Base-by-base conservation (phyloP, 2,329 filamentous ascomycete genomes). In the Talaromyces sp. region DNA sequence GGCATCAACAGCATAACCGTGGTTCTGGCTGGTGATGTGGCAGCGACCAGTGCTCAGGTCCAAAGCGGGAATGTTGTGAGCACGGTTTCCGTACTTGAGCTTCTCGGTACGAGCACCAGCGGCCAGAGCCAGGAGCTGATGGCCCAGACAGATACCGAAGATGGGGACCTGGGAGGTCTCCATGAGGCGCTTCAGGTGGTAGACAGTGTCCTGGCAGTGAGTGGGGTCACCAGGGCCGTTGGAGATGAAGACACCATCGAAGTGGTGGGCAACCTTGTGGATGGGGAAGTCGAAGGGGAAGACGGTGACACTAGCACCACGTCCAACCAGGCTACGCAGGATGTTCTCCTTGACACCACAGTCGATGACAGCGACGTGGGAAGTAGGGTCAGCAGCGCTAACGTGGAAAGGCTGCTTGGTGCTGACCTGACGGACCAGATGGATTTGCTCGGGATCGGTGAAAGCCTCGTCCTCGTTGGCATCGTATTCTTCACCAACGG, bases 341-440 rank as follows among this genome's bases (percentile, higher is more conserved):
- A 99, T 99, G 81, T 99, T 99, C 84, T 99, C 94, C 85, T 99
- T 99, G 64, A 97, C 94, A 80, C 94, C 94, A 70, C 94, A 99
- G 78, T 99, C 94, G 71, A 99, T 88, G 64, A 99, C 83, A 54
- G 93, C 94, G 64, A 99, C 86, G 78, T 99, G 94, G 73, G 90
- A 87, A 68, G 88, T 86, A 59, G 93, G 91, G 62, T 88, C 84
- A 29, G 86, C 84, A 47, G 92, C 91, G 73, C 90, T 88, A 61
- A 97, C 89, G 67, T 97, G 91, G 81, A 97, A 99, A 37, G 94
- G 94, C 60, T 92, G 90, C 81, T 99, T 99, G 76, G 94, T 99
- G 81, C 90, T 96, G 64, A 99, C 94, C 67, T 90, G 90, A 76
- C 90, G 90, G 66, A 97, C 94, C 60, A 97, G 81, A 81, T 99